Evolutionary conservation across 2,329 filamentous ascomycete genomes (phyloP).

Genomic region (Phialemonium atrogriseum): DNA sequence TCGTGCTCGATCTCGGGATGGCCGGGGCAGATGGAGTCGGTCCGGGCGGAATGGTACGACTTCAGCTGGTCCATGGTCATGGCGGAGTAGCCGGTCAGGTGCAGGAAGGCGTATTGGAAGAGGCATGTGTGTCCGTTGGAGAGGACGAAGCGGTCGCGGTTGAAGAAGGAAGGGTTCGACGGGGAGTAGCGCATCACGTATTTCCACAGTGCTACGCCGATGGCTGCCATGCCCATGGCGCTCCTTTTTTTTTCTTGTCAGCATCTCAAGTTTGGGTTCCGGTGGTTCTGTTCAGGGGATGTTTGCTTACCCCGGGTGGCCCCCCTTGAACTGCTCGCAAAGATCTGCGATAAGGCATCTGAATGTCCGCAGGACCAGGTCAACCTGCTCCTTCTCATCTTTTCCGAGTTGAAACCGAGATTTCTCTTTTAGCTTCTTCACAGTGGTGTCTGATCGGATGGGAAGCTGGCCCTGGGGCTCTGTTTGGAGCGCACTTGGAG

Average conservation of each 20-base stretch:
- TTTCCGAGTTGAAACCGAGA: no score
- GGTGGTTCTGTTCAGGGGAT: neutral
- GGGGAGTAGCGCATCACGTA: constrained; percentile 52
- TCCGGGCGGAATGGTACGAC: constrained; percentile 34
- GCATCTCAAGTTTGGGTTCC: constrained; percentile 21
- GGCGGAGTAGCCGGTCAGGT: constrained; percentile 38
- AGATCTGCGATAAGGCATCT: constrained; percentile 58
- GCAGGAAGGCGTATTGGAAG: constrained; percentile 41
- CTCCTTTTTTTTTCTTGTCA: constrained; percentile 16
- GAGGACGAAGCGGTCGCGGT: constrained; percentile 51
- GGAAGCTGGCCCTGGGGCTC: no score
- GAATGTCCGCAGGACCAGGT: constrained; percentile 51
- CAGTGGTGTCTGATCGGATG: neutral
- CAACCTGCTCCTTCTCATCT: constrained; percentile 15
- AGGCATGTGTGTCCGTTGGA: constrained; percentile 48
- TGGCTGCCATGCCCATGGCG: constrained; percentile 27
- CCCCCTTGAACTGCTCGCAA: constrained; percentile 61
- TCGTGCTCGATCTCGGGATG: constrained; percentile 48
- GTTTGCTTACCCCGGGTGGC: constrained; percentile 52
- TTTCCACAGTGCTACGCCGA: constrained; percentile 40
- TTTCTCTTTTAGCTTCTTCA: neutral
- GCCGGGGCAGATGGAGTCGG: constrained; percentile 37
- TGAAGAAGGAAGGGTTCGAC: constrained; percentile 42
- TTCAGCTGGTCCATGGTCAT: constrained; percentile 46
- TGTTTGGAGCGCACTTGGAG: no score